A percentile compares a stretch with the other conserved stretches of the same genome.
Evolutionary conservation across 352 stramenopile genomes (phyloP).

Genomic region (Peronospora farinosa): DNA sequence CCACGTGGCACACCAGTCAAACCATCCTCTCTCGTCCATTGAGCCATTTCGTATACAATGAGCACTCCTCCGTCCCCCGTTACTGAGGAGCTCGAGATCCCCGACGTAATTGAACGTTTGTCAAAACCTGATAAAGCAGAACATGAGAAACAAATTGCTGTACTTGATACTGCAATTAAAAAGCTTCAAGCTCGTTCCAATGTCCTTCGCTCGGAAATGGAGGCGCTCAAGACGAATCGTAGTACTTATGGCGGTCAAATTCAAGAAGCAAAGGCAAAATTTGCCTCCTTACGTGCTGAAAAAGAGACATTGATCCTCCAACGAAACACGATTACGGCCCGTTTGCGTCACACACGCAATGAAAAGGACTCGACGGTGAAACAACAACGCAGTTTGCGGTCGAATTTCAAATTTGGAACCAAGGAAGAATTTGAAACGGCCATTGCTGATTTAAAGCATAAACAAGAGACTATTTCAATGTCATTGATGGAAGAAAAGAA

Average conservation of each 20-base stretch:
- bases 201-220: constrained; percentile 66
- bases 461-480: constrained; percentile 95
- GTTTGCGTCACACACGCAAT: constrained; percentile 78
- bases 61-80: not conserved
- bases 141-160: constrained; percentile 82
- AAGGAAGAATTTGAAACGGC: constrained; percentile 89
- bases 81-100: constrained; percentile 46
- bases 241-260: constrained; percentile 81
- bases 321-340: constrained; percentile 73
- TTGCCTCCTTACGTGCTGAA: constrained; percentile 70
- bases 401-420: constrained; percentile 82
- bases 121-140: constrained; percentile 86
- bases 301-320: constrained; percentile 86
- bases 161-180: constrained; percentile 89
- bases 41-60: not conserved
- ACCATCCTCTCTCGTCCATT: not conserved
- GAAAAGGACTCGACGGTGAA: constrained; percentile 74
- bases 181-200: constrained; percentile 83
- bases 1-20: constrained; percentile 22
- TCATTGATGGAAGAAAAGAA: constrained; percentile 94
- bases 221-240: constrained; percentile 76
- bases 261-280: constrained; percentile 83
- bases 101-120: constrained; percentile 73
- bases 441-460: constrained; percentile 82
- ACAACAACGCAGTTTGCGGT: constrained; percentile 50